Evolutionary conservation across 768 basidiomycete genomes (phyloP).

Genomic region (Tulasnella sp.): DNA sequence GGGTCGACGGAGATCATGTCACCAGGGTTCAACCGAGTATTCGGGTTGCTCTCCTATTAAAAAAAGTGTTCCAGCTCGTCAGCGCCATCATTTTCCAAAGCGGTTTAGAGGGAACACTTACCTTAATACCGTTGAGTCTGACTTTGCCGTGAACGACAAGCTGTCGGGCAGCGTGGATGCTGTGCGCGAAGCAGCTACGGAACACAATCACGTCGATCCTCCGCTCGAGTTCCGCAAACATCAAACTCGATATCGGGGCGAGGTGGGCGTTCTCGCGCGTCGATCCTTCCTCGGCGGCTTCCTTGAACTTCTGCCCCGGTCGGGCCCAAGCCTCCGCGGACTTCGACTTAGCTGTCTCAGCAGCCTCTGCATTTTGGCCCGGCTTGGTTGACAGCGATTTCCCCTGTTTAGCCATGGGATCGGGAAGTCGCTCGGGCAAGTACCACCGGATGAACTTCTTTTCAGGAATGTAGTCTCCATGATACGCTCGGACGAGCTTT

Average conservation of each 20-base stretch:
- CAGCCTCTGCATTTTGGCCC: slow-evolving; percentile 31
- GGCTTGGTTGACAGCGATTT: slow-evolving; percentile 8
- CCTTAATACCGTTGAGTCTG: slow-evolving; percentile 81
- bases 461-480: slow-evolving; percentile 90
- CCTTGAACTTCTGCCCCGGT: not conserved
- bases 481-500: slow-evolving; percentile 82
- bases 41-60: slow-evolving; percentile 68
- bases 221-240: slow-evolving; percentile 92
- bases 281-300: slow-evolving; percentile 3
- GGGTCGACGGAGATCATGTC: slow-evolving; percentile 92
- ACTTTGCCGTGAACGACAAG: slow-evolving; percentile 84
- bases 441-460: slow-evolving; percentile 94
- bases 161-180: slow-evolving; percentile 82
- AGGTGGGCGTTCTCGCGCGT: slow-evolving; percentile 54
- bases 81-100: not conserved
- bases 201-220: slow-evolving; percentile 90
- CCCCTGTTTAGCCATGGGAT: slow-evolving; percentile 56
- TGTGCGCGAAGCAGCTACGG: slow-evolving; percentile 76
- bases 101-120: slow-evolving; percentile 35
- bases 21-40: slow-evolving; percentile 83
- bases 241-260: slow-evolving; percentile 89
- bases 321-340: slow-evolving; percentile 32
- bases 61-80: not conserved
- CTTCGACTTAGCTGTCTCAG: slow-evolving; percentile 40
- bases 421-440: slow-evolving; percentile 76